Evolutionary conservation across 768 basidiomycete genomes (phyloP).

Genomic region (Boletus rubropictus): DNA sequence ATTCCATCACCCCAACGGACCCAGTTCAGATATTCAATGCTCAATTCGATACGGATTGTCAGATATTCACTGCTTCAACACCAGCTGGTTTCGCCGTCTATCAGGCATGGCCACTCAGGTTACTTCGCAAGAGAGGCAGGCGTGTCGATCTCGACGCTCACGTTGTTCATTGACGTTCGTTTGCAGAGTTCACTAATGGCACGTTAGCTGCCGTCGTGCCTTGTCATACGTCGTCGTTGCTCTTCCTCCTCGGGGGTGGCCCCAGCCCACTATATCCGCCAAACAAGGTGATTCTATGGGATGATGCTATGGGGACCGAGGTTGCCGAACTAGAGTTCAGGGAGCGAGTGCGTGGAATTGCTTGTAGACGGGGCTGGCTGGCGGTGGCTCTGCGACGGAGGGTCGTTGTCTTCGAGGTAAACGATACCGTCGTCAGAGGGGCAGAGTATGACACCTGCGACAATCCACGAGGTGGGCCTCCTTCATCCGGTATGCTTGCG

Average conservation of each 20-base stretch:
- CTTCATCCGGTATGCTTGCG: conserved; percentile 2
- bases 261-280: conserved; percentile 84
- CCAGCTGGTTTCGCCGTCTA: conserved; percentile 82
- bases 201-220: conserved; percentile 75
- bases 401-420: conserved; percentile 73
- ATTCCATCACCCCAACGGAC: conserved; percentile 70
- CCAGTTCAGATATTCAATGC: conserved; percentile 74
- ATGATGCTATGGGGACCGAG: conserved; percentile 69
- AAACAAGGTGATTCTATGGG: conserved; percentile 90
- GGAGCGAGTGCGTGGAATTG: conserved; percentile 74
- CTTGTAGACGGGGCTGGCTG: conserved; percentile 79
- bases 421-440: conserved; percentile 53
- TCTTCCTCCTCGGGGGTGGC: conserved; percentile 85
- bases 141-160: background rate
- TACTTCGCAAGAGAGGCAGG: conserved; percentile 78
- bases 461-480: conserved; percentile 66
- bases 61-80: conserved; percentile 76
- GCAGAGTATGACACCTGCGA: conserved; percentile 85
- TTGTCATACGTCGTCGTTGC: conserved; percentile 71
- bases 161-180: conserved; percentile 15
- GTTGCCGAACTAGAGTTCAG: conserved; percentile 88
- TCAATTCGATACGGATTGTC: conserved; percentile 72
- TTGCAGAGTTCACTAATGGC: conserved; percentile 68
- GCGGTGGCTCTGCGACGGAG: conserved; percentile 74
- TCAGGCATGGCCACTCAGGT: conserved; percentile 64